Evolutionary conservation across 768 basidiomycete genomes (phyloP).

Genomic region (Naganishia randhawae): DNA sequence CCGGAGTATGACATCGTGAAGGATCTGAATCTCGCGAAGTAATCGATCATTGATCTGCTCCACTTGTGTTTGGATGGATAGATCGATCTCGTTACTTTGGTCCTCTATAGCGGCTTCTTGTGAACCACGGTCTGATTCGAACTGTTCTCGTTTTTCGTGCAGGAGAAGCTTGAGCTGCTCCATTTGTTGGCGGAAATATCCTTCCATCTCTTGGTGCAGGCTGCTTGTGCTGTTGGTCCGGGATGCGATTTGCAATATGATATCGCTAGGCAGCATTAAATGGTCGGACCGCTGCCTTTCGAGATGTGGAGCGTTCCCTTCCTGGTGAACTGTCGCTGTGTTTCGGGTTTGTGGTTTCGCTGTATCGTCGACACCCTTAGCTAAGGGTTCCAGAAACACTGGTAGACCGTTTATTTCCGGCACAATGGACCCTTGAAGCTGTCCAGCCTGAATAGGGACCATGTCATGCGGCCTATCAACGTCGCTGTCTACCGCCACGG

Average conservation of each 20-base stretch:
- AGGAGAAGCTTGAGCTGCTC: not conserved
- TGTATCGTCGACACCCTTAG: too few relatives aligned
- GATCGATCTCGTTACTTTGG: not conserved
- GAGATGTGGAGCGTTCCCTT: not conserved
- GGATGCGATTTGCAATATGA: not conserved
- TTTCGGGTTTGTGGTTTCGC: not conserved
- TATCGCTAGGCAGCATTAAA: not conserved
- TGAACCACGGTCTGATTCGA: not conserved
- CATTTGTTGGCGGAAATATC: conserved; percentile 7
- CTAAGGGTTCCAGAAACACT: too few relatives aligned
- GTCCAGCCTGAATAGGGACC: not conserved
- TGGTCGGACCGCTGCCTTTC: not conserved
- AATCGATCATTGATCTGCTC: conserved; percentile 6
- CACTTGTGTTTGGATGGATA: not conserved
- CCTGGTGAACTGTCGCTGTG: not conserved
- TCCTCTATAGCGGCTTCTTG: not conserved
- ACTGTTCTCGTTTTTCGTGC: not conserved
- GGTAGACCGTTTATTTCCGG: not conserved
- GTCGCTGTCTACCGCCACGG: not conserved
- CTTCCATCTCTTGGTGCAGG: conserved; percentile 19
- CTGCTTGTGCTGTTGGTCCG: conserved; percentile 10
- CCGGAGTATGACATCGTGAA: conserved; percentile 7
- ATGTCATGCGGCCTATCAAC: not conserved
- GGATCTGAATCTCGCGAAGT: not conserved
- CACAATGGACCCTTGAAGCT: not conserved